phyloP scores from a whole-genome alignment of 2,329 filamentous ascomycete species.

The Colletotrichum scovillei region DNA sequence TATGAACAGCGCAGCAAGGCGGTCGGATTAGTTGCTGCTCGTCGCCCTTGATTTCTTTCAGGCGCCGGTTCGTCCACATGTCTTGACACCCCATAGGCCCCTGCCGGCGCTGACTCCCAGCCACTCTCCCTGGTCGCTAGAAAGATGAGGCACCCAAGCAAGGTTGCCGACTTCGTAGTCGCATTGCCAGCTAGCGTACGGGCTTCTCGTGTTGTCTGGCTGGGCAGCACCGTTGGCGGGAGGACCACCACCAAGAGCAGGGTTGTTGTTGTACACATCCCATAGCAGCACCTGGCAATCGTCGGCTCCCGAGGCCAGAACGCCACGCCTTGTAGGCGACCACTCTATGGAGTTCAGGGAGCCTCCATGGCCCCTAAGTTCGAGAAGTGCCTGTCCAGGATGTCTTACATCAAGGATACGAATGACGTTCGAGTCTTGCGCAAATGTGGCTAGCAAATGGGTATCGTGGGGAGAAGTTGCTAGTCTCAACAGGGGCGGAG shows the following conservation, averaged over 20 bases:
- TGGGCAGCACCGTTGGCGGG: slow-evolving; percentile 61
- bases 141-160: slow-evolving; percentile 81
- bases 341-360: slow-evolving; percentile 95
- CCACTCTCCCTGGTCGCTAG: slow-evolving; percentile 82
- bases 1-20: slow-evolving; percentile 32
- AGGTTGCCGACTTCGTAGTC: slow-evolving; percentile 90
- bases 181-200: slow-evolving; percentile 83
- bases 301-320: slow-evolving; percentile 90
- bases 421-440: slow-evolving; percentile 90
- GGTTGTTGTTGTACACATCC: slow-evolving; percentile 82
- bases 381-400: slow-evolving; percentile 92
- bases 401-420: slow-evolving; percentile 96
- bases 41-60: slow-evolving; percentile 22
- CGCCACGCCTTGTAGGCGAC: slow-evolving; percentile 87
- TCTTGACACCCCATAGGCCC: slow-evolving; percentile 80
- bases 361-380: slow-evolving; percentile 88
- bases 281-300: slow-evolving; percentile 93
- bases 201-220: slow-evolving; percentile 70
- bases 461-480: slow-evolving; percentile 95
- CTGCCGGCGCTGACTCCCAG: slow-evolving; percentile 83
- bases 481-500: slow-evolving; percentile 81
- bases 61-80: slow-evolving; percentile 37
- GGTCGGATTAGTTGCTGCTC: slow-evolving; percentile 15
- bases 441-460: slow-evolving; percentile 96
- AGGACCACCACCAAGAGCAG: slow-evolving; percentile 54